phyloP scores from a whole-genome alignment of 345 rosid species.

The Linum usitatissimum region DNA sequence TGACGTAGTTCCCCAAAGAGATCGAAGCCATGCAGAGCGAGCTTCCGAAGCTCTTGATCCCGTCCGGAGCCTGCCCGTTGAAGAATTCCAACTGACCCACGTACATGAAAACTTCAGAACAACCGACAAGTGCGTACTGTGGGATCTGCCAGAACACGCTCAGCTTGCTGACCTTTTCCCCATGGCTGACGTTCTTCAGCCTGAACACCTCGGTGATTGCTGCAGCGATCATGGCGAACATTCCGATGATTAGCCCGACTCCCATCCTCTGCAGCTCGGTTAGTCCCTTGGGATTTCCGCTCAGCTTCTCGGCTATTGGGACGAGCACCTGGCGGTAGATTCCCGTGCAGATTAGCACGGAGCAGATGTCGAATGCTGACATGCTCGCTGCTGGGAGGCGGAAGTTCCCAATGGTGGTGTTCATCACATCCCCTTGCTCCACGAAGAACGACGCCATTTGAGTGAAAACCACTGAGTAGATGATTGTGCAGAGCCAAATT shows the following conservation, averaged over 20 bases:
- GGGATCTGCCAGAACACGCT: constrained; percentile 88
- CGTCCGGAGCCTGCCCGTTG: constrained; percentile 83
- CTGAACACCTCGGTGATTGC: constrained; percentile 58
- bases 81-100: constrained; percentile 88
- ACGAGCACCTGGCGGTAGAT: constrained; percentile 58
- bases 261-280: constrained; percentile 90
- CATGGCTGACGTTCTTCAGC: constrained; percentile 32
- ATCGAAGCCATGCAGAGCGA: constrained; percentile 94
- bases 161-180: constrained; percentile 41
- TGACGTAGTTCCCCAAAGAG: constrained; percentile 77
- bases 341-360: constrained; percentile 62
- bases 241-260: constrained; percentile 60
- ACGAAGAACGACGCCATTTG: constrained; percentile 69
- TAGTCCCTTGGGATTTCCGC: constrained; percentile 41
- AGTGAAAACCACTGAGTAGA: constrained; percentile 63
- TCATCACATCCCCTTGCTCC: constrained; percentile 69
- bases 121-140: constrained; percentile 69
- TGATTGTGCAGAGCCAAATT: constrained; percentile 62
- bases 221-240: constrained; percentile 73
- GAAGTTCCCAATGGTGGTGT: constrained; percentile 35
- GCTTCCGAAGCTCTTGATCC: constrained; percentile 84
- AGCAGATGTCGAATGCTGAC: constrained; percentile 73
- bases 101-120: constrained; percentile 88
- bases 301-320: constrained; percentile 41
- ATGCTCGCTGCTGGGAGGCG: constrained; percentile 88